Evolutionary conservation across 371 early-diverging fungal genomes (phyloP).

Genomic region (Saksenaea vasiformis): DNA sequence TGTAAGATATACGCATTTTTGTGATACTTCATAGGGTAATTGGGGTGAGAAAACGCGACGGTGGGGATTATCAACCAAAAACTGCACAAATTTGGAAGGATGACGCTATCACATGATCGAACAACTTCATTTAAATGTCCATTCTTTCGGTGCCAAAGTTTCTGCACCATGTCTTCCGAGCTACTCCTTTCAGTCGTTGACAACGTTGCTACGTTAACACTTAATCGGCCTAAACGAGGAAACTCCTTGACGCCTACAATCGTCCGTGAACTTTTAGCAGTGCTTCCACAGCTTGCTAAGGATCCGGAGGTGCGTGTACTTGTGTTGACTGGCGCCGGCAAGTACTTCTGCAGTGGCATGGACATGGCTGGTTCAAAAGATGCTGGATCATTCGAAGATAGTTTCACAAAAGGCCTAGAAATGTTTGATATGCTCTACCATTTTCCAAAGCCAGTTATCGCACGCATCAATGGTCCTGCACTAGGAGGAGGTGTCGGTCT

Average conservation of each 20-base stretch:
- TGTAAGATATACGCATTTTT: too few relatives aligned
- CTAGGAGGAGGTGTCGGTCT: slow-evolving; percentile 76
- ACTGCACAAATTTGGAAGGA: too few relatives aligned
- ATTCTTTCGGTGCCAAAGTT: not conserved
- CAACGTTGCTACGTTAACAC: slow-evolving; percentile 57
- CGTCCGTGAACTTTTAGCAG: slow-evolving; percentile 42
- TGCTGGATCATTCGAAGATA: slow-evolving; percentile 30
- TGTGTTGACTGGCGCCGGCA: slow-evolving; percentile 69
- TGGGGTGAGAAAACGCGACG: too few relatives aligned
- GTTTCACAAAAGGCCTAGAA: slow-evolving; percentile 32
- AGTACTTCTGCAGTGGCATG: slow-evolving; percentile 80
- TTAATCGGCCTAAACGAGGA: slow-evolving; percentile 62
- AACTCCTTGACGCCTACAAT: slow-evolving; percentile 63
- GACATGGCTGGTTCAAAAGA: slow-evolving; percentile 43
- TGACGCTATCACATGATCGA: too few relatives aligned
- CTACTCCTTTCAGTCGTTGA: slow-evolving; percentile 22
- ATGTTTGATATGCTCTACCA: slow-evolving; percentile 46
- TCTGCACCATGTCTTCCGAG: slow-evolving; percentile 7
- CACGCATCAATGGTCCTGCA: slow-evolving; percentile 71
- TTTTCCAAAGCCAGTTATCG: slow-evolving; percentile 67
- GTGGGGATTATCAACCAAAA: too few relatives aligned
- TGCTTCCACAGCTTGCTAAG: slow-evolving; percentile 44
- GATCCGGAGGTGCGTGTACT: slow-evolving; percentile 59
- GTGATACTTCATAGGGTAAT: too few relatives aligned
- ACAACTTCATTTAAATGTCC: not conserved